Base-by-base conservation (phyloP, 2,329 filamentous ascomycete genomes). In the Ascochyta viciae-villosae region DNA sequence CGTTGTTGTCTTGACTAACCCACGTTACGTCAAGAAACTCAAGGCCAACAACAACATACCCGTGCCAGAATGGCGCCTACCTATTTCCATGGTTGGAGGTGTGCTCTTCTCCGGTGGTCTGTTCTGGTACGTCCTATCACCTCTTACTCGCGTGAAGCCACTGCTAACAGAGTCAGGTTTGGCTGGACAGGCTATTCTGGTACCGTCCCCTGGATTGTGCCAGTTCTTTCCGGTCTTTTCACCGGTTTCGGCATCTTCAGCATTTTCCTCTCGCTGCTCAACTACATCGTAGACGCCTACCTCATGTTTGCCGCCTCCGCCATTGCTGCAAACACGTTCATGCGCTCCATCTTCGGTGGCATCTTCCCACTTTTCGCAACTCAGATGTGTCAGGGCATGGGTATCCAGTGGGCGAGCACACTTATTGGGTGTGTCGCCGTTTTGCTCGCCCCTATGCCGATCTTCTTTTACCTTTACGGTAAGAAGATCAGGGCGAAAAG, bases 1-100 rank as follows among this genome's bases (percentile, higher is more conserved):
- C 8, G 81, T 82, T 42, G 87, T 94, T 59, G 78, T 90, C 47
- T 66, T 85, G 35, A 82, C 83, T 67, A 85, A 91, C 73, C 85
- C 86, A 23, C 80, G 81, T 72, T 94, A 94, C 74, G 83, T 85
- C 66, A 61, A 58, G 38, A 74, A 74, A 51, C 68, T 81, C 15
- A 67, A 69, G 13, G 76, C 77, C 12, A 81, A 81, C 69, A 76
- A 78, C 64, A 80, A 81, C 55, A 73, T 84, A 4, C 82, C 83
- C 0, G 71, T 85, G 1, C 84, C 83, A 0, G 83, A 86, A 68
- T 86, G 83, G 84, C 80, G 83, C 46, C 71, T 85, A 1, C 83
- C 83, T 0, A 81, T 82, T 3, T 80, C 80, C 24, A 84, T 86
- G 49, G 57, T 81, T 6, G 83, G 83, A 5, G 82, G 83, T 19